These are phyloP conservation scores for Zoysia japonica DNA, from an alignment of 176 grass and related monocot species.

Conservation along the genomic window DNA sequence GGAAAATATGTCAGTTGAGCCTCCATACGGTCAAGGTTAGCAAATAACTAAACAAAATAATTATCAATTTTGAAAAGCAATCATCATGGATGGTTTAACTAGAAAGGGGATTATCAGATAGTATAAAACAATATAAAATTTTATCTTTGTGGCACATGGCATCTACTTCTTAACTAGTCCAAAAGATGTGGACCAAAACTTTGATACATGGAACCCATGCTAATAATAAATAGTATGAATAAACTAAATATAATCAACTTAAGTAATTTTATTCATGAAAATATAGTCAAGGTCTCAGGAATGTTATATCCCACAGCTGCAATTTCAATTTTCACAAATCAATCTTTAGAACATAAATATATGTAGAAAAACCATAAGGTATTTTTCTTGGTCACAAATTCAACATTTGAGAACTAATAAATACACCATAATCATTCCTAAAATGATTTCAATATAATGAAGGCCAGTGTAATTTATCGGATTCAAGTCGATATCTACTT, in stretches of 20 bases:
- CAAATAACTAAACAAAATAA: not conserved
- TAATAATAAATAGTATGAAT: not conserved
- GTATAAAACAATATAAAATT: not conserved
- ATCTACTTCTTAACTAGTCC: not conserved
- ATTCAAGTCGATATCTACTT: not conserved
- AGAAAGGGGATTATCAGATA: slow-evolving; percentile 14
- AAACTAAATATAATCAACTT: not conserved
- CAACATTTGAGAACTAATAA: not conserved
- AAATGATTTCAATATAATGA: not conserved
- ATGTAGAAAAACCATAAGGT: not conserved
- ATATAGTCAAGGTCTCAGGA: not conserved
- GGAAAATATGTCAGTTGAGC: slow-evolving; percentile 29
- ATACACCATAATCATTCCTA: not conserved
- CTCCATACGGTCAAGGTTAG: not conserved
- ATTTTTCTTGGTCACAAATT: not conserved
- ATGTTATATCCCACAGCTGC: not conserved
- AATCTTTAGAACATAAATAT: not conserved
- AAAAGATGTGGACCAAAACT: not conserved
- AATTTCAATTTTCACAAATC: not conserved
- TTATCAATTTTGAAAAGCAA: not conserved
- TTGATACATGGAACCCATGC: not conserved
- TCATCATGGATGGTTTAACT: not conserved
- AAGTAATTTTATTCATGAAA: not conserved
- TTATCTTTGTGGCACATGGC: slow-evolving; percentile 1
- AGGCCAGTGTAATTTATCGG: not conserved